Evolutionary conservation across 176 grass and related monocot species (phyloP).

Genomic region (Cocos nucifera): DNA sequence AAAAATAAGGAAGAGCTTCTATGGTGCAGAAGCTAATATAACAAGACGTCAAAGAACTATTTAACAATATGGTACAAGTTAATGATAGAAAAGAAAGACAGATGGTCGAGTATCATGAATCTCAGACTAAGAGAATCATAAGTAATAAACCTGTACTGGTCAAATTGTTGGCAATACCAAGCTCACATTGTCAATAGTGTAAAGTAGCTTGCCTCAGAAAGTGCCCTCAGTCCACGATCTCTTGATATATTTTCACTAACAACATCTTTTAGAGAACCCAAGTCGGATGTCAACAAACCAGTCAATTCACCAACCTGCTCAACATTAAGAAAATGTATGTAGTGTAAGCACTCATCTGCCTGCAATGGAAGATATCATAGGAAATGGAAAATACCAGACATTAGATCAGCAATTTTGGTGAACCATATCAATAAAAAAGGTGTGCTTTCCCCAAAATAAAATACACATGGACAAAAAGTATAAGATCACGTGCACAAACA

Average conservation of each 20-base stretch:
- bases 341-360: constrained; percentile 6
- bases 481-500: too few species aligned
- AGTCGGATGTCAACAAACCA: constrained; percentile 89
- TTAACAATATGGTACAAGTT: too few species aligned
- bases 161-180: constrained; percentile 45
- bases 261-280: constrained; percentile 77
- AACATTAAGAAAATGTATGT: constrained; percentile 14
- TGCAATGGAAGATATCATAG: neutral
- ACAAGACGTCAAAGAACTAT: too few species aligned
- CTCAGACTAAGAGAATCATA: constrained; percentile 10
- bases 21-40: neutral
- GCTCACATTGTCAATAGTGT: constrained; percentile 40
- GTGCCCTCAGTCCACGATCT: constrained; percentile 86
- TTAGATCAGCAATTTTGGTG: neutral
- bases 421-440: neutral
- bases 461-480: too few species aligned
- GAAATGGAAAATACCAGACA: neutral
- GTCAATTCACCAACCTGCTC: constrained; percentile 91
- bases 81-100: constrained; percentile 1
- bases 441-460: too few species aligned
- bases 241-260: constrained; percentile 96
- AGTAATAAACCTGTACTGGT: constrained; percentile 13
- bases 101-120: constrained; percentile 8
- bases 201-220: constrained; percentile 92
- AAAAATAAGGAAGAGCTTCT: neutral